Conservation (phyloP, 164 flowering plant genomes). For the Brasenia schreberi region DNA sequence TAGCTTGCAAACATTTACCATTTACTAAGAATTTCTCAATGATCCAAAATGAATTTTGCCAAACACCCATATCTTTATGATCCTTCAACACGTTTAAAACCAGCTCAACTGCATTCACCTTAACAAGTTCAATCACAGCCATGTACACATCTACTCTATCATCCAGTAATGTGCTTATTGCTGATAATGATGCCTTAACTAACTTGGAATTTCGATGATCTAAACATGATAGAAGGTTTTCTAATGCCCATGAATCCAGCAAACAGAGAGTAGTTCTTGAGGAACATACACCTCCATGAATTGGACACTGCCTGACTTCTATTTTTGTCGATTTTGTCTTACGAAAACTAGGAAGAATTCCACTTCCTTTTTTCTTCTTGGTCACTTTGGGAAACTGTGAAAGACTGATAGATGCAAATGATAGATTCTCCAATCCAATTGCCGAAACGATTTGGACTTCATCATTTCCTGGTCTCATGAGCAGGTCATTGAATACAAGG, state of each 20-base stretch:
- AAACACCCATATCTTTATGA: slow-evolving; percentile 36
- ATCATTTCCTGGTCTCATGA: slow-evolving; percentile 41
- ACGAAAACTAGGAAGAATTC: background rate
- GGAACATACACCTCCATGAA: slow-evolving; percentile 69
- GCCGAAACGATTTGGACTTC: slow-evolving; percentile 64
- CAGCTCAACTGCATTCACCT: slow-evolving; percentile 25
- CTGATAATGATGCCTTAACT: slow-evolving; percentile 63
- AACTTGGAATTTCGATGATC: slow-evolving; percentile 52
- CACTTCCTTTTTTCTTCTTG: slow-evolving; percentile 8
- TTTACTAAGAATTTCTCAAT: slow-evolving; percentile 49
- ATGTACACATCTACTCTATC: slow-evolving; percentile 54
- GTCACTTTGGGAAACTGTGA: slow-evolving; percentile 23
- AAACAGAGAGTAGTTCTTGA: slow-evolving; percentile 57
- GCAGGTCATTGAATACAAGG: slow-evolving; percentile 40
- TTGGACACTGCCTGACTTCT: slow-evolving; percentile 32
- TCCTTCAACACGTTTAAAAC: slow-evolving; percentile 44
- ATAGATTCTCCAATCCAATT: slow-evolving; percentile 56
- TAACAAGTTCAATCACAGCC: slow-evolving; percentile 38
- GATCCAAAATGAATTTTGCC: slow-evolving; percentile 61
- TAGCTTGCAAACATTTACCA: slow-evolving; percentile 34
- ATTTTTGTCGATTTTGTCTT: slow-evolving; percentile 3
- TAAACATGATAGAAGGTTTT: slow-evolving; percentile 42
- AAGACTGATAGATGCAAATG: slow-evolving; percentile 37
- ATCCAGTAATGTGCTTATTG: slow-evolving; percentile 52
- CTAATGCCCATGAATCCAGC: slow-evolving; percentile 52